phyloP scores from a whole-genome alignment of 768 basidiomycete species.

The Kondoa malvinella region DNA sequence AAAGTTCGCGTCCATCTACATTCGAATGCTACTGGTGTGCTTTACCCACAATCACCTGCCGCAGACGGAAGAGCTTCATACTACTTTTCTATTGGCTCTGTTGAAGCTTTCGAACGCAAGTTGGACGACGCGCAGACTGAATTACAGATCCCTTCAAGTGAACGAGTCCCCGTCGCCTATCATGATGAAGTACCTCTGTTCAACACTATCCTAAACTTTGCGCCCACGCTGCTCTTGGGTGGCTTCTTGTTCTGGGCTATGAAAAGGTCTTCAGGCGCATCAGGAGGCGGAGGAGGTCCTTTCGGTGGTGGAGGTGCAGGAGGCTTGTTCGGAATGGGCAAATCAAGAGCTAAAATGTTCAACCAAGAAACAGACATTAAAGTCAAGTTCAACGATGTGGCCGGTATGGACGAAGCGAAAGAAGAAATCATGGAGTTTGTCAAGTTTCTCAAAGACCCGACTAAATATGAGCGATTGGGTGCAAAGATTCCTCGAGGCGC shows the following conservation, averaged over 20 bases:
- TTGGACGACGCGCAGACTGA: conserved; percentile 85
- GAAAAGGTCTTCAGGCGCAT: conserved; percentile 42
- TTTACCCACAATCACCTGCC: conserved; percentile 45
- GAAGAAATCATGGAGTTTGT: conserved; percentile 99
- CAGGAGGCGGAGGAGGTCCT: conserved; percentile 40
- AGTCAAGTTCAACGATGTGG: conserved; percentile 87
- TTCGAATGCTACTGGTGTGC: conserved; percentile 63
- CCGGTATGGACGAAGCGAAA: conserved; percentile 99
- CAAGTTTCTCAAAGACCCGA: conserved; percentile 91
- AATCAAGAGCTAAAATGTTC: conserved; percentile 83
- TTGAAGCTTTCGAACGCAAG: conserved; percentile 90
- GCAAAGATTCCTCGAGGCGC: conserved; percentile 95
- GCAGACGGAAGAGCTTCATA: conserved; percentile 36
- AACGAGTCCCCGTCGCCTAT: conserved; percentile 92
- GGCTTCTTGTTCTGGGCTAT: conserved; percentile 82
- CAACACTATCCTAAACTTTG: conserved; percentile 68
- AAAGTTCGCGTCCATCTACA: conserved; percentile 84
- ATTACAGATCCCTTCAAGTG: conserved; percentile 73
- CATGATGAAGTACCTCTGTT: conserved; percentile 80
- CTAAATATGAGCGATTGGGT: conserved; percentile 83
- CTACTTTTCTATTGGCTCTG: conserved; percentile 91
- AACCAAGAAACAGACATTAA: conserved; percentile 88
- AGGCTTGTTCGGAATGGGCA: conserved; percentile 93
- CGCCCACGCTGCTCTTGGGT: conserved; percentile 80
- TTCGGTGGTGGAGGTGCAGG: conserved; percentile 41